These are phyloP conservation scores for Cladosporium velox DNA, from an alignment of 2,329 filamentous ascomycete species.

Conservation along the genomic window DNA sequence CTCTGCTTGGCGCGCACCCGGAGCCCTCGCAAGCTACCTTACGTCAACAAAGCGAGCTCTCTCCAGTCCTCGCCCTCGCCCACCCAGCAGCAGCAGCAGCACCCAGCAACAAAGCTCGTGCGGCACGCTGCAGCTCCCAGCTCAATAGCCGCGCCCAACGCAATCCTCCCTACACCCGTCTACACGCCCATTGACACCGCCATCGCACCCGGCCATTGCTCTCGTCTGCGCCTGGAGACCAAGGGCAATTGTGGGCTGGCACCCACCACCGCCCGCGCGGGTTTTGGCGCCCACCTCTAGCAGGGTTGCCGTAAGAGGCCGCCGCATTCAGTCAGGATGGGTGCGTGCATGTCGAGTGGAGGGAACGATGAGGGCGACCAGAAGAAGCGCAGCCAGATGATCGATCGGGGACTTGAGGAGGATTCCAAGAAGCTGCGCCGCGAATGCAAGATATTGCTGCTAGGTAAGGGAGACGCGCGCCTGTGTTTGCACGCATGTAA, in stretches of 20 bases:
- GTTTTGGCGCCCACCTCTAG: conserved; percentile 29
- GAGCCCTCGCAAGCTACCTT: conserved; percentile 16
- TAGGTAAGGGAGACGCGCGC: conserved; percentile 64
- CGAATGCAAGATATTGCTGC: conserved; percentile 97
- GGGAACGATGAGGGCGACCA: conserved; percentile 81
- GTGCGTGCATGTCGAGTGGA: conserved; percentile 89
- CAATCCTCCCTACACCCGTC: background rate
- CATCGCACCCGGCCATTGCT: conserved; percentile 3
- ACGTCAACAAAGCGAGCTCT: conserved; percentile 20
- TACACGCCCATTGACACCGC: conserved; percentile 14
- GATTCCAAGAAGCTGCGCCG: conserved; percentile 88
- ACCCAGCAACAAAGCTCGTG: conserved; percentile 9
- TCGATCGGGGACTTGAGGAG: conserved; percentile 90
- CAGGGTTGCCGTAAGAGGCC: conserved; percentile 34
- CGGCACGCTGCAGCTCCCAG: conserved; percentile 3
- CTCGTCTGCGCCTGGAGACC: conserved; percentile 18
- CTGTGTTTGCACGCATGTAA: background rate
- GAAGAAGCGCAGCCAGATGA: conserved; percentile 95
- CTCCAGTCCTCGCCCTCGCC: background rate
- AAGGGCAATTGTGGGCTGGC: conserved; percentile 17
- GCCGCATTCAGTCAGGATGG: conserved; percentile 61
- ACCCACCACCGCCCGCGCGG: conserved; percentile 22
- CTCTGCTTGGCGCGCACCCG: conserved; percentile 12
- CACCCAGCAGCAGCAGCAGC: conserved; percentile 1
- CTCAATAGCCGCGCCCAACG: background rate